Conservation (phyloP, 352 stramenopile genomes). For the Phytophthora quininea region DNA sequence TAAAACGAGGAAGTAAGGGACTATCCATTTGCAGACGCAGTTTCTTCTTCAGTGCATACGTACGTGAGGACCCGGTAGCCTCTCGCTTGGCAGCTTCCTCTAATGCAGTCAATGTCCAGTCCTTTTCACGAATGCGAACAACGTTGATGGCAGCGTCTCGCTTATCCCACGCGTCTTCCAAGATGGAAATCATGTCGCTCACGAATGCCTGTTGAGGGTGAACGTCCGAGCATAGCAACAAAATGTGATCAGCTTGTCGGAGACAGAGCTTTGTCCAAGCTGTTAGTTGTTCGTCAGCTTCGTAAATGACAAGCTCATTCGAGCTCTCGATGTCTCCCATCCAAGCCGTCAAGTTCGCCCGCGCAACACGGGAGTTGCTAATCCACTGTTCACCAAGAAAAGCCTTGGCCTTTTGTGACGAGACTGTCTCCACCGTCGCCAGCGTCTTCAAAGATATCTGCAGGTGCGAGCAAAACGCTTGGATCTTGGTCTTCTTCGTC, state of each 20-base stretch:
- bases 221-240: conserved; percentile 80
- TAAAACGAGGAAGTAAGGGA: conserved; percentile 67
- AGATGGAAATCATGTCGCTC: conserved; percentile 72
- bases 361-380: conserved; percentile 63
- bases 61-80: conserved; percentile 54
- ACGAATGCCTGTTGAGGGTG: conserved; percentile 70
- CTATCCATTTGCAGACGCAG: conserved; percentile 63
- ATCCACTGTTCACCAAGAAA: conserved; percentile 77
- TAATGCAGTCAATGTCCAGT: conserved; percentile 74
- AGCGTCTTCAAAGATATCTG: conserved; percentile 67
- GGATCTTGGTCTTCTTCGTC: conserved; percentile 77
- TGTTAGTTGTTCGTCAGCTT: conserved; percentile 74
- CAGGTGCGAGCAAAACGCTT: conserved; percentile 78
- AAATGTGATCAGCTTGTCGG: conserved; percentile 83
- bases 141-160: conserved; percentile 81
- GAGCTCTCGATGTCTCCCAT: conserved; percentile 83
- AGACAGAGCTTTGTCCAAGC: conserved; percentile 86
- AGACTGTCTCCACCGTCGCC: conserved; percentile 70
- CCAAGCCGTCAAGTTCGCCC: conserved; percentile 78
- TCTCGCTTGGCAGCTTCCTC: conserved; percentile 50
- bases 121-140: conserved; percentile 74
- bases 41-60: conserved; percentile 61
- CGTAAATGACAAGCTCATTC: conserved; percentile 83
- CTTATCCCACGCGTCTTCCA: conserved; percentile 72
- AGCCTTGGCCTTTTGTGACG: conserved; percentile 67